Evolutionary conservation across 1,139 yeast genomes (phyloP).

Genomic region (Suhomyces panamericanus): DNA sequence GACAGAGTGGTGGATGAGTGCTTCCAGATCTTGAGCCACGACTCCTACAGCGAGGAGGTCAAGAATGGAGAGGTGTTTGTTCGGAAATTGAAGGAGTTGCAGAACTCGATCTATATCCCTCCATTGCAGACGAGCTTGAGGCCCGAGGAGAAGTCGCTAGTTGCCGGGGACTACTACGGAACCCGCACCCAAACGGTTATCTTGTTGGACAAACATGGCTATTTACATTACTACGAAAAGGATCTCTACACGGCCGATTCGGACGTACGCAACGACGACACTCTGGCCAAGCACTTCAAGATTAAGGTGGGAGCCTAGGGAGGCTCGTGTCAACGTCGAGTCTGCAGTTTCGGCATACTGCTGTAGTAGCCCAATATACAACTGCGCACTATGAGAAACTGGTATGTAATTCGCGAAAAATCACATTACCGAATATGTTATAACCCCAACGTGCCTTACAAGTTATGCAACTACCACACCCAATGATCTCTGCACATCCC

Average conservation of each 20-base stretch:
- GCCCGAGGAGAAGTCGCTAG: slow-evolving; percentile 11
- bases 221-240: slow-evolving; percentile 40
- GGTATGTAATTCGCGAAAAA: no score
- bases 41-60: slow-evolving; percentile 37
- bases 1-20: slow-evolving; percentile 50
- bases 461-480: background rate
- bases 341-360: no score
- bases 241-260: slow-evolving; percentile 35
- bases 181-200: slow-evolving; percentile 88
- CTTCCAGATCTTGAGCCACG: slow-evolving; percentile 53
- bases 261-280: slow-evolving; percentile 7
- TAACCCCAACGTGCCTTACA: no score
- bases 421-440: no score
- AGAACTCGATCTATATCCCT: slow-evolving; percentile 71
- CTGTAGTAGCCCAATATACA: background rate
- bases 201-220: slow-evolving; percentile 53
- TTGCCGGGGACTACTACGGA: slow-evolving; percentile 65
- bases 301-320: slow-evolving; percentile 5
- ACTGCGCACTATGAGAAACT: background rate
- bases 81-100: slow-evolving; percentile 44
- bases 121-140: slow-evolving; percentile 39
- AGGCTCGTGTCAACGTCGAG: no score
- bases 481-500: slow-evolving; percentile 6
- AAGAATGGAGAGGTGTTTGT: slow-evolving; percentile 28
- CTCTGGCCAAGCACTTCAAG: slow-evolving; percentile 10